phyloP scores from a whole-genome alignment of 345 rosid genomes.

The Raphanus raphanistrum region DNA sequence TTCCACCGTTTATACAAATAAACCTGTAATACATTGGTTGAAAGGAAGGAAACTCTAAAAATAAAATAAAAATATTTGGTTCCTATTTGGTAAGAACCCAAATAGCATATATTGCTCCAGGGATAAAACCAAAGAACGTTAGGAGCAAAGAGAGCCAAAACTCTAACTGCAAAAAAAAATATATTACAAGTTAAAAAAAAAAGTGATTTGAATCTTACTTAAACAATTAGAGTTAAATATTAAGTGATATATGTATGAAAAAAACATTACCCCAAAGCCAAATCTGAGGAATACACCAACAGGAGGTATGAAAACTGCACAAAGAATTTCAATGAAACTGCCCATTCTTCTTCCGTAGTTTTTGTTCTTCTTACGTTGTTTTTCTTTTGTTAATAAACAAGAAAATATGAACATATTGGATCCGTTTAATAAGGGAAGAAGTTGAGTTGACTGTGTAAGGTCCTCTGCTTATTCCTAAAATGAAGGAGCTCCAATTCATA shows the following conservation, averaged over 20 bases:
- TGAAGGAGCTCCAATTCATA: slow-evolving; percentile 18
- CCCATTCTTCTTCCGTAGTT: slow-evolving; percentile 25
- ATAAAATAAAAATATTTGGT: neutral
- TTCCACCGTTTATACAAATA: too few relatives aligned
- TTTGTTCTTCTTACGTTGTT: slow-evolving; percentile 4
- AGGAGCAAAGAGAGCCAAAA: slow-evolving; percentile 78
- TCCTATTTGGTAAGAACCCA: slow-evolving; percentile 43
- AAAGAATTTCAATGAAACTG: slow-evolving; percentile 47
- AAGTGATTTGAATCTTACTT: neutral
- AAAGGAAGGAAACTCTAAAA: neutral
- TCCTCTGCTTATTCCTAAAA: slow-evolving; percentile 33
- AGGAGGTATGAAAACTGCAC: slow-evolving; percentile 77
- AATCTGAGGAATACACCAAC: slow-evolving; percentile 79
- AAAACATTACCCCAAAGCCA: slow-evolving; percentile 51
- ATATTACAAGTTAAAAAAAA: neutral
- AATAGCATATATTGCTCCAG: slow-evolving; percentile 72
- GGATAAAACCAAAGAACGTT: slow-evolving; percentile 56
- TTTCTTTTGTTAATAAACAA: slow-evolving; percentile 7
- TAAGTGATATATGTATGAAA: slow-evolving; percentile 6
- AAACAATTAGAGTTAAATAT: neutral
- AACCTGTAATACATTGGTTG: neutral
- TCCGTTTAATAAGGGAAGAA: slow-evolving; percentile 7
- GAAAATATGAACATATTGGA: neutral
- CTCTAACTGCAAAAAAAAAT: slow-evolving; percentile 51
- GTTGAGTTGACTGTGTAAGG: slow-evolving; percentile 17